phyloP scores from a whole-genome alignment of 345 rosid species.

The Melastoma malabathricum region DNA sequence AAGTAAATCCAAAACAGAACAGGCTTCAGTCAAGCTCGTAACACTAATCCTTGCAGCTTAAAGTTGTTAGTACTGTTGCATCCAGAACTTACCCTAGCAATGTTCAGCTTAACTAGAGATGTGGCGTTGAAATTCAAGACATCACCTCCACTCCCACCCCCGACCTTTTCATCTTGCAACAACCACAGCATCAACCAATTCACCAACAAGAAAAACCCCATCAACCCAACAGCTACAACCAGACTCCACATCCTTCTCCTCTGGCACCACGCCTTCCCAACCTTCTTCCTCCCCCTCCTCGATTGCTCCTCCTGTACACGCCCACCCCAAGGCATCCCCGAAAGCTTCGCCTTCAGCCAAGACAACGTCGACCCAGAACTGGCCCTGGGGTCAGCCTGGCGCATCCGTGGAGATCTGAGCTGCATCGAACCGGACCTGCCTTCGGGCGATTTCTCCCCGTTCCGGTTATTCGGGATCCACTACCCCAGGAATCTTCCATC shows the following conservation, averaged over 20 bases:
- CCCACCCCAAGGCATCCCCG: constrained; percentile 1
- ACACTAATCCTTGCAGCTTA: too few relatives aligned
- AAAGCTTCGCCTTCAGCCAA: constrained; percentile 4
- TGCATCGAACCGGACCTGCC: constrained; percentile 6
- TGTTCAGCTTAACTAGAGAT: constrained; percentile 32
- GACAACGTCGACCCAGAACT: constrained; percentile 6
- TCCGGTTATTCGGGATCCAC: not conserved
- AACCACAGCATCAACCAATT: constrained; percentile 65
- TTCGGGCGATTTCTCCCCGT: not conserved
- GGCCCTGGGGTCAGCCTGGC: constrained; percentile 5
- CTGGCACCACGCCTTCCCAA: constrained; percentile 34
- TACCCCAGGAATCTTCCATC: too few relatives aligned
- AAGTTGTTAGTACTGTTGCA: not conserved
- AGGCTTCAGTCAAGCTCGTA: too few relatives aligned
- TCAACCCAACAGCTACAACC: constrained; percentile 28
- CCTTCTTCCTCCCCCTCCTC: constrained; percentile 30
- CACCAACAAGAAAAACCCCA: constrained; percentile 52
- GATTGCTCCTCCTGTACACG: not conserved
- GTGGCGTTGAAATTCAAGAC: constrained; percentile 21
- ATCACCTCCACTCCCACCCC: constrained; percentile 15
- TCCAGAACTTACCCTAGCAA: constrained; percentile 6
- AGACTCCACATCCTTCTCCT: constrained; percentile 33
- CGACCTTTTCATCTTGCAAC: constrained; percentile 38
- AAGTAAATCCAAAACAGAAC: too few relatives aligned
- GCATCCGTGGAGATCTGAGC: constrained; percentile 21